Conservation (phyloP, 768 basidiomycete genomes). For the Lentinula sp. region DNA sequence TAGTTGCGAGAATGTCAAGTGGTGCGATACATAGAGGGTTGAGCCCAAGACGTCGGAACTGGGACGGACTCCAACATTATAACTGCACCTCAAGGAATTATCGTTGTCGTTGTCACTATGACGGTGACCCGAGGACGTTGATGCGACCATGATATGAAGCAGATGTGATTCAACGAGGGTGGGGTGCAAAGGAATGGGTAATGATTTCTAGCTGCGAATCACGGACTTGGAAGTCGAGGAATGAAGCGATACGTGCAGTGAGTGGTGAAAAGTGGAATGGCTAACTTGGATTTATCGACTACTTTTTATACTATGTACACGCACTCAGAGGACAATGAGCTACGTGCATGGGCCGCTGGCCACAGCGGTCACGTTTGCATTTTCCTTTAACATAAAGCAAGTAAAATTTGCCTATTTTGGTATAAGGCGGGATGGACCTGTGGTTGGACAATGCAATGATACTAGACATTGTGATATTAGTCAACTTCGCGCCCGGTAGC, state of each 20-base stretch:
- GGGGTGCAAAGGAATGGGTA: neutral
- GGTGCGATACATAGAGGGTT: neutral
- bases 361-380: neutral
- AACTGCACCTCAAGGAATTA: neutral
- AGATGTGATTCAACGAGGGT: neutral
- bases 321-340: neutral
- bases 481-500: too few relatives aligned
- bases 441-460: neutral
- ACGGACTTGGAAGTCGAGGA: neutral
- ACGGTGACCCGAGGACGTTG: neutral
- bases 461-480: too few relatives aligned
- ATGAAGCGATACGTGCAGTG: neutral
- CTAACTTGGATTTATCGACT: neutral
- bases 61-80: neutral
- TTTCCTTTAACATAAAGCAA: neutral
- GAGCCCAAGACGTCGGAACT: neutral
- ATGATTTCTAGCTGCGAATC: neutral
- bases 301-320: neutral
- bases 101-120: neutral
- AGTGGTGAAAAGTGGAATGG: neutral
- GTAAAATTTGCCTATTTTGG: neutral
- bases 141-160: neutral
- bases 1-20: neutral
- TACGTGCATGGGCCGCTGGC: neutral
- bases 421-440: neutral